Conservation (phyloP, 148 eudicot species). For the Limonium bicolor region DNA sequence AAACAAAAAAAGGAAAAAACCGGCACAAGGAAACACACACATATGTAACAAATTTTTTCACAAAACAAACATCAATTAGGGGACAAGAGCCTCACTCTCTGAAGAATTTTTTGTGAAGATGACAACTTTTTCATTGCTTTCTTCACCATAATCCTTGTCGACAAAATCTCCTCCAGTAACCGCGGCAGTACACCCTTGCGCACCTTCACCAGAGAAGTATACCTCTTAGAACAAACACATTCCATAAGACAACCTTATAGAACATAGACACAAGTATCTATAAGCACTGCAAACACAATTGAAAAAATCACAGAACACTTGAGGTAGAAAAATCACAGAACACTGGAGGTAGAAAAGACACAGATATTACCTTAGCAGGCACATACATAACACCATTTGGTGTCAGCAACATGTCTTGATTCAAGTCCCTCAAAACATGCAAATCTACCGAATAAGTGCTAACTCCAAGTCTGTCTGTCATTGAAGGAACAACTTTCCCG, state of each 20-base stretch:
- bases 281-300: too few relatives aligned
- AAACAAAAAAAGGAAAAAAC: too few relatives aligned
- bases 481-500: constrained; percentile 66
- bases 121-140: constrained; percentile 79
- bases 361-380: constrained; percentile 45
- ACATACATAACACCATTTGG: constrained; percentile 95
- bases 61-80: too few relatives aligned
- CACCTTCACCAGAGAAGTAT: constrained; percentile 19
- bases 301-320: too few relatives aligned
- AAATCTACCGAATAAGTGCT: constrained; percentile 55
- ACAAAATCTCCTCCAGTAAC: constrained; percentile 80
- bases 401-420: constrained; percentile 50
- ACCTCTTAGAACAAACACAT: too few relatives aligned
- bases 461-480: constrained; percentile 67
- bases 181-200: constrained; percentile 86
- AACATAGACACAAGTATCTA: too few relatives aligned
- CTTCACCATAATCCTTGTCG: constrained; percentile 92
- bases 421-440: constrained; percentile 30
- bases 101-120: constrained; percentile 58
- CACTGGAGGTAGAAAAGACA: neutral
- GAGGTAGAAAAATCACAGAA: neutral
- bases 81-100: constrained; percentile 30
- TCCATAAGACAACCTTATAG: too few relatives aligned
- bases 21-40: too few relatives aligned
- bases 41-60: too few relatives aligned